phyloP scores from a whole-genome alignment of 148 eudicot genomes.

The Amaranthus hypochondriacus region DNA sequence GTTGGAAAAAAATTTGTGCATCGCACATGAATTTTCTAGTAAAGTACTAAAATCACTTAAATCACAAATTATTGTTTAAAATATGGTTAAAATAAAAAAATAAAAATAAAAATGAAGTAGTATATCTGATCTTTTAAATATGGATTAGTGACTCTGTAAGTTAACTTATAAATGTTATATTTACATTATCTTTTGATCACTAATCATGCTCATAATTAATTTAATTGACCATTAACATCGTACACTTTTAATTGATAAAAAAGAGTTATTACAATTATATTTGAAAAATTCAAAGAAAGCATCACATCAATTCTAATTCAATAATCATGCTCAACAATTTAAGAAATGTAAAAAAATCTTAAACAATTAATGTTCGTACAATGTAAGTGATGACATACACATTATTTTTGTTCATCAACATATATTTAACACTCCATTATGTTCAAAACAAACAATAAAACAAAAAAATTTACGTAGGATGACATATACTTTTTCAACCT shows the following conservation, averaged over 20 bases:
- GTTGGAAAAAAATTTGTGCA: no score
- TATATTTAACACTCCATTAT: background rate
- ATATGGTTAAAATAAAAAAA: no score
- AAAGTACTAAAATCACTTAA: no score
- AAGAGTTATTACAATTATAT: background rate
- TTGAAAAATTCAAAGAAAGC: constrained; percentile 19
- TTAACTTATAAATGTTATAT: no score
- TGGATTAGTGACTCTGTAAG: no score
- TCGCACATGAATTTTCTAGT: no score
- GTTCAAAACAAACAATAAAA: background rate
- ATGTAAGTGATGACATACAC: constrained; percentile 14
- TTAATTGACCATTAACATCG: no score
- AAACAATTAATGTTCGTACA: constrained; percentile 2
- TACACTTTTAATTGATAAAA: background rate
- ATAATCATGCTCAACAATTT: background rate
- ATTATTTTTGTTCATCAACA: constrained; percentile 4
- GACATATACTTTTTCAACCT: constrained; percentile 1
- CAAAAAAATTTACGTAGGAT: background rate
- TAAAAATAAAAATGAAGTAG: no score
- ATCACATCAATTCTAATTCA: constrained; percentile 5
- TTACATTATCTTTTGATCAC: no score
- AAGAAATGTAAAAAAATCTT: background rate
- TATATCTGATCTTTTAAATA: no score
- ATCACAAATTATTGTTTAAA: no score
- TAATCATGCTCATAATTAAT: no score